Conservation (phyloP, 805 yeast genomes). For the Ogataea wickerhamii region DNA sequence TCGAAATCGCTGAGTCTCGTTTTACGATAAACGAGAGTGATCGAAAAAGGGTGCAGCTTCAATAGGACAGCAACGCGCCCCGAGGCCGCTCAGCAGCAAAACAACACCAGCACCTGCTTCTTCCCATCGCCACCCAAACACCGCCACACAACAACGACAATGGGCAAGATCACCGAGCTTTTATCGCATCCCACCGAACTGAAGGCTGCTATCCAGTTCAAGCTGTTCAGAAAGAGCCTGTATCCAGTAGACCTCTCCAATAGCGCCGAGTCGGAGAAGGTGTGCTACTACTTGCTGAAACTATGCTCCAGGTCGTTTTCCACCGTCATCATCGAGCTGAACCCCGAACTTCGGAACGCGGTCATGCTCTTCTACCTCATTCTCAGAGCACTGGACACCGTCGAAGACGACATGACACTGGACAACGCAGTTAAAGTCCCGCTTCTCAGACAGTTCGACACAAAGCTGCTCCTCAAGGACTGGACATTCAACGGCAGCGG, state of each 20-base stretch:
- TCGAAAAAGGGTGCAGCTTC: too few relatives aligned
- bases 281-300: slow-evolving; percentile 66
- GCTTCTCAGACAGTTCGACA: slow-evolving; percentile 62
- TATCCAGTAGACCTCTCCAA: slow-evolving; percentile 44
- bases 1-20: too few relatives aligned
- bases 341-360: slow-evolving; percentile 82
- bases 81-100: too few relatives aligned
- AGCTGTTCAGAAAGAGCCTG: slow-evolving; percentile 48
- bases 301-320: slow-evolving; percentile 86
- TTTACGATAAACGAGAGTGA: too few relatives aligned
- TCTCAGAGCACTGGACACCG: slow-evolving; percentile 87
- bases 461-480: slow-evolving; percentile 56
- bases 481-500: slow-evolving; percentile 81
- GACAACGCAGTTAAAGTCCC: slow-evolving; percentile 70
- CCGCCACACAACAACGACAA: slow-evolving; percentile 27
- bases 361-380: slow-evolving; percentile 82
- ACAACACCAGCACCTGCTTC: too few relatives aligned
- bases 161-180: slow-evolving; percentile 62
- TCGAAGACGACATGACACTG: slow-evolving; percentile 93
- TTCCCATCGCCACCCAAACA: too few relatives aligned
- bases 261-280: slow-evolving; percentile 43
- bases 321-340: slow-evolving; percentile 87
- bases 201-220: slow-evolving; percentile 60
- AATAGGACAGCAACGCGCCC: too few relatives aligned
- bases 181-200: slow-evolving; percentile 69